These are phyloP conservation scores for Leersia perrieri DNA, from an alignment of 176 grass and related monocot genomes.

Conservation along the genomic window DNA sequence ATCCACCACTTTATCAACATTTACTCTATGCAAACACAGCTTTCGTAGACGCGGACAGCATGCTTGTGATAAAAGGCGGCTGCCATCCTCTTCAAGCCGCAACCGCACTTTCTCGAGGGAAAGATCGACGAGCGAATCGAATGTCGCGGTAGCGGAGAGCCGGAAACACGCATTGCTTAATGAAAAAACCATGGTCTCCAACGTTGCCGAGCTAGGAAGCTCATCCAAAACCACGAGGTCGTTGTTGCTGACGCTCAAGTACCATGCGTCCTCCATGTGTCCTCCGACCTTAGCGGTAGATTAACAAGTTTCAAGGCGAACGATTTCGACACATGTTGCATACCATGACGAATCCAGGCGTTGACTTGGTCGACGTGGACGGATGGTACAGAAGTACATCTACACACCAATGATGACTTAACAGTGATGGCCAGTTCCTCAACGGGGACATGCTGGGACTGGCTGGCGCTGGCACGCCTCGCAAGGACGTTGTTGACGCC, in stretches of 20 bases:
- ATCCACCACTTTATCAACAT: fast-evolving
- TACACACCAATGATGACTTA: too few relatives aligned
- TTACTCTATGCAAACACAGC: neutral
- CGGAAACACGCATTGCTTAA: neutral
- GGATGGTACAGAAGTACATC: too few relatives aligned
- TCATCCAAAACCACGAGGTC: neutral
- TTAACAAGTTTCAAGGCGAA: neutral
- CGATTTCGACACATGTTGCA: neutral
- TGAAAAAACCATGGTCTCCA: neutral
- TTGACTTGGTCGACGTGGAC: neutral
- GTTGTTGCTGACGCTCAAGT: too few relatives aligned
- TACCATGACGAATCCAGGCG: neutral
- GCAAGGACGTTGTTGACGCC: neutral
- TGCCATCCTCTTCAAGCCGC: neutral
- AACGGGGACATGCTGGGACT: neutral
- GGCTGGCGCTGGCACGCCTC: neutral
- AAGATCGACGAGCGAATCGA: neutral
- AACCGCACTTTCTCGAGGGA: neutral
- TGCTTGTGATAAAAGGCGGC: neutral
- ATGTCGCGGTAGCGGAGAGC: neutral
- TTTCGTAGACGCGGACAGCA: neutral
- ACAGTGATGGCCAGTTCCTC: neutral
- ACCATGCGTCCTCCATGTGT: too few relatives aligned
- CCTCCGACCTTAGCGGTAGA: too few relatives aligned
- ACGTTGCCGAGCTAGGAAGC: neutral